These are phyloP conservation scores for Aspergillus panamensis DNA, from an alignment of 495 filamentous ascomycete genomes.

Conservation along the genomic window DNA sequence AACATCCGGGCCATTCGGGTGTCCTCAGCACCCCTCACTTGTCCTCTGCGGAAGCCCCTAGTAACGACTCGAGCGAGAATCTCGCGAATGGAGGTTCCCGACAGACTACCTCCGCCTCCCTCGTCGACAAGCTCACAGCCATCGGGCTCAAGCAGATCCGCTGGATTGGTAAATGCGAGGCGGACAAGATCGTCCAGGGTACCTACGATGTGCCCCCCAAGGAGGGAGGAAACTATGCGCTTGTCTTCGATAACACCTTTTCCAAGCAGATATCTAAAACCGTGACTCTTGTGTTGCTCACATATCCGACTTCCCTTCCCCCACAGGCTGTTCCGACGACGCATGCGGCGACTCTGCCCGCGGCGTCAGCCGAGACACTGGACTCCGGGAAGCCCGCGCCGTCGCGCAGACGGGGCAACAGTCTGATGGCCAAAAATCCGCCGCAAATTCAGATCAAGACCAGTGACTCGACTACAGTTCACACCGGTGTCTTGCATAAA, in stretches of 20 bases:
- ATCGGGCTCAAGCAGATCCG: constrained; percentile 83
- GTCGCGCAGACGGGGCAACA: constrained; percentile 37
- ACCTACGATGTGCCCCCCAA: constrained; percentile 71
- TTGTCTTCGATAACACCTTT: constrained; percentile 98
- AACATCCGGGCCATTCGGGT: constrained; percentile 74
- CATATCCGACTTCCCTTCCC: constrained; percentile 79
- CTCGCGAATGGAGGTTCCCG: constrained; percentile 35
- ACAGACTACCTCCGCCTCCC: constrained; percentile 53
- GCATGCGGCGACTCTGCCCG: constrained; percentile 47
- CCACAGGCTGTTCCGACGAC: constrained; percentile 74
- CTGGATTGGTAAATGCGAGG: constrained; percentile 93
- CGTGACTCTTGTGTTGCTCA: constrained; percentile 88
- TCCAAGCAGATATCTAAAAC: constrained; percentile 94
- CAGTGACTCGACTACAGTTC: constrained; percentile 36
- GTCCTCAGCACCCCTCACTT: constrained; percentile 41
- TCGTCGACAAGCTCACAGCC: constrained; percentile 74
- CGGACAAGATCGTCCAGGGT: constrained; percentile 91
- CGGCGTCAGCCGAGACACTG: constrained; percentile 24
- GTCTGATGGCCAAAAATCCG: constrained; percentile 25
- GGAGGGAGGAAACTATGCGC: constrained; percentile 87
- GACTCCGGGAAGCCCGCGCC: constrained; percentile 32
- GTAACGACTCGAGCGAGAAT: constrained; percentile 44
- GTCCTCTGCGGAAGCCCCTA: constrained; percentile 40
- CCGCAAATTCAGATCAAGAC: constrained; percentile 29
- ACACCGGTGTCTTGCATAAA: constrained; percentile 82